These are phyloP conservation scores for Oxyria digyna DNA, from an alignment of 148 eudicot species.

Conservation along the genomic window DNA sequence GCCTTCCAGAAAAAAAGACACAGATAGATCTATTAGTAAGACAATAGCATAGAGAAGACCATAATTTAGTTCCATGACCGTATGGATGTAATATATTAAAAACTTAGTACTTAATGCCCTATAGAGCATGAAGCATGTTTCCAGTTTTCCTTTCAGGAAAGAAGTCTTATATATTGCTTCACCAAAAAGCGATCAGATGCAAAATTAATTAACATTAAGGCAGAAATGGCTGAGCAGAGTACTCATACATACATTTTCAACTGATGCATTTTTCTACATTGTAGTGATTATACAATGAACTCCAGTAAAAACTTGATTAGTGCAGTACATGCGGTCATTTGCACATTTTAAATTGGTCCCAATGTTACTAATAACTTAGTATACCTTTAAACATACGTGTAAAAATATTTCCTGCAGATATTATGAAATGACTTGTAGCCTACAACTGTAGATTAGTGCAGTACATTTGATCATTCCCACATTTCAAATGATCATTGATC, in stretches of 20 bases:
- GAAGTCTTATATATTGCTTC: background rate
- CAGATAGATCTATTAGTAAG: conserved; percentile 9
- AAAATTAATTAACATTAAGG: background rate
- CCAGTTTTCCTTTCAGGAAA: too few species aligned
- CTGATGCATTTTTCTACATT: background rate
- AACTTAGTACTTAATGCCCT: background rate
- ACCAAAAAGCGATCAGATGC: background rate
- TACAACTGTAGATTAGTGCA: background rate
- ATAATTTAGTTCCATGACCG: background rate
- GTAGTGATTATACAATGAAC: background rate
- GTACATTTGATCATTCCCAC: too few species aligned
- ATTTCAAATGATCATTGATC: too few species aligned
- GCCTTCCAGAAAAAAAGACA: conserved; percentile 67
- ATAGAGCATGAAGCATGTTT: background rate
- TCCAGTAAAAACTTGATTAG: background rate
- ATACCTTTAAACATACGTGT: background rate
- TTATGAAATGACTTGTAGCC: background rate
- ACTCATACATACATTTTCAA: background rate
- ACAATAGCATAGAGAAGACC: background rate
- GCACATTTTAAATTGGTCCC: background rate
- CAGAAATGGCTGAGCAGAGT: background rate
- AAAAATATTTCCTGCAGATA: too few species aligned
- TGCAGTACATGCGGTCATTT: too few species aligned
- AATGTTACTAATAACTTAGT: background rate
- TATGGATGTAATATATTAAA: background rate